Evolutionary conservation across 768 basidiomycete species (phyloP).

Genomic region (Hortiboletus campestris): DNA sequence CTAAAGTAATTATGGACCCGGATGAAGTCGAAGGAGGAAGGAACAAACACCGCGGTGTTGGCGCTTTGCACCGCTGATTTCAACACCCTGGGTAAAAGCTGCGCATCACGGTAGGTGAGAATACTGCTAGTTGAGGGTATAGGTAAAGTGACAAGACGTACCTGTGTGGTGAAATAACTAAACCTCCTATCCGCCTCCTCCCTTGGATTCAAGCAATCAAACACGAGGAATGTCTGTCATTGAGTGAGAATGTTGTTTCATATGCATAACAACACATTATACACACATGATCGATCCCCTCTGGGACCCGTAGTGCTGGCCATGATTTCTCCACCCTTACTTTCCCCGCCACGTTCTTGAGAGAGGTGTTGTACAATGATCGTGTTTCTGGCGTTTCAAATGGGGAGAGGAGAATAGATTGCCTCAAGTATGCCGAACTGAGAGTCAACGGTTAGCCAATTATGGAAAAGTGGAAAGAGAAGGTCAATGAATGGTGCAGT

Average conservation of each 20-base stretch:
- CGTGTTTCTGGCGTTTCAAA: constrained; percentile 90
- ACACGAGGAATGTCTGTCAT: constrained; percentile 64
- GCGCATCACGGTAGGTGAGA: neutral
- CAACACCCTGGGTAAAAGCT: constrained; percentile 79
- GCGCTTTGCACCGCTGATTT: constrained; percentile 93
- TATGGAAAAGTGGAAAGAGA: constrained; percentile 48
- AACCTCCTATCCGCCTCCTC: constrained; percentile 89
- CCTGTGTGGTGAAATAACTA: constrained; percentile 83
- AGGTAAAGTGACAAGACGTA: constrained; percentile 26
- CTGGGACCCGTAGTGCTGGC: constrained; percentile 73
- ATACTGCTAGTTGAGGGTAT: neutral
- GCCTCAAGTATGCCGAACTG: constrained; percentile 84
- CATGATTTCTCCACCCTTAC: constrained; percentile 67
- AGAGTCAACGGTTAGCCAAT: neutral
- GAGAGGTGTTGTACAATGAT: constrained; percentile 66
- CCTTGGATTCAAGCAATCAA: constrained; percentile 66
- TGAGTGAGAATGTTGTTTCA: neutral
- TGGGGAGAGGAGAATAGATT: constrained; percentile 82
- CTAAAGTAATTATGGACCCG: constrained; percentile 85
- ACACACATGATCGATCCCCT: constrained; percentile 78
- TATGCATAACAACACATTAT: neutral
- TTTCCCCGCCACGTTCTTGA: constrained; percentile 87
- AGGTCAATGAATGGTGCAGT: constrained; percentile 81
- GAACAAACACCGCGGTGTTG: constrained; percentile 86
- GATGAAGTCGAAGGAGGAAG: constrained; percentile 96